Percentiles rank a stretch among this genome's conserved stretches.
phyloP scores from a whole-genome alignment of 1,139 yeast genomes.

The Yamadazyma diospyri region DNA sequence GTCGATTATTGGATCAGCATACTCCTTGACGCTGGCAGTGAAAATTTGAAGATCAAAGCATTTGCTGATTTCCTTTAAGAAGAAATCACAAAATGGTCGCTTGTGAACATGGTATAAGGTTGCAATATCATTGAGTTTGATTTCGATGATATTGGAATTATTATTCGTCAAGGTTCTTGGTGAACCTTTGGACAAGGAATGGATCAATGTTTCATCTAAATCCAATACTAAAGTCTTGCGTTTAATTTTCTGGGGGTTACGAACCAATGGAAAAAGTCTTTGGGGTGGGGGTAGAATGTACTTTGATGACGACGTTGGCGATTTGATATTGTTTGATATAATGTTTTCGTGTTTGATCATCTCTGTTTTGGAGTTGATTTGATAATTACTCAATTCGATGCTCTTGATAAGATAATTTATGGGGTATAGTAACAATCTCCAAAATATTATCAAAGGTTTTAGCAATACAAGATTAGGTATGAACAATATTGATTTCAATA shows the following conservation, averaged over 20 bases:
- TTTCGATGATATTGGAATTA: slow-evolving; percentile 77
- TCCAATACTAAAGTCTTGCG: slow-evolving; percentile 79
- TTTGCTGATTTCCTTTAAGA: slow-evolving; percentile 68
- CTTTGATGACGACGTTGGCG: slow-evolving; percentile 52
- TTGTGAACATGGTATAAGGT: slow-evolving; percentile 88
- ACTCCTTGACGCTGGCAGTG: slow-evolving; percentile 92
- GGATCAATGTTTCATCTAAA: slow-evolving; percentile 90
- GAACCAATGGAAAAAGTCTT: slow-evolving; percentile 39
- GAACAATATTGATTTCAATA: slow-evolving; percentile 13
- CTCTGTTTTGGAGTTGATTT: slow-evolving; percentile 34
- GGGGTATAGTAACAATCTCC: slow-evolving; percentile 21
- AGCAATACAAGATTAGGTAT: slow-evolving; percentile 20
- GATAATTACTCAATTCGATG: slow-evolving; percentile 12
- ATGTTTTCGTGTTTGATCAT: slow-evolving; percentile 37
- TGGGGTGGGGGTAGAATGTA: slow-evolving; percentile 49
- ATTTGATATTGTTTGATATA: slow-evolving; percentile 47
- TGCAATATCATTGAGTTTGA: slow-evolving; percentile 63
- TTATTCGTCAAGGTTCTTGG: slow-evolving; percentile 46
- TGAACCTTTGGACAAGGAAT: slow-evolving; percentile 71
- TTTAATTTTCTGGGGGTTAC: slow-evolving; percentile 37
- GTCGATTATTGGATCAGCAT: slow-evolving; percentile 96
- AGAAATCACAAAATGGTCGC: slow-evolving; percentile 86
- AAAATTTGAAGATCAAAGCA: slow-evolving; percentile 91
- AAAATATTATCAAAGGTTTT: slow-evolving; percentile 19
- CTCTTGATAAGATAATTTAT: slow-evolving; percentile 13